Conservation (phyloP, 2,329 filamentous ascomycete genomes). For the Clarireedia homoeocarpa region DNA sequence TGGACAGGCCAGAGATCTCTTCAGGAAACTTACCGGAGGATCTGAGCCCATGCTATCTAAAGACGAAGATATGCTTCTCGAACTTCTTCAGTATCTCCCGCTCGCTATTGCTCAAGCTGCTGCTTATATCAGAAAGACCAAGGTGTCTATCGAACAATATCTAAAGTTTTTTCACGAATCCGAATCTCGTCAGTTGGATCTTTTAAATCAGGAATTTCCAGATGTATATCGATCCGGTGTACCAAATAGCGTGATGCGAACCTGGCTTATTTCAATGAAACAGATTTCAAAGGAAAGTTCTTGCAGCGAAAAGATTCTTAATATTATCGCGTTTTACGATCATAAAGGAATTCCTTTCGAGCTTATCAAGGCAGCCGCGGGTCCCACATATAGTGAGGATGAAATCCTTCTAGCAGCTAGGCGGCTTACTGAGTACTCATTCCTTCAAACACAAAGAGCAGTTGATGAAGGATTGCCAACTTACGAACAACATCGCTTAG, state of each 20-base stretch:
- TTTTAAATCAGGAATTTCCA: conserved; percentile 20
- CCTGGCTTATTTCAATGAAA: conserved; percentile 31
- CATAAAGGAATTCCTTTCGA: conserved; percentile 28
- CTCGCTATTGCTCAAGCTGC: too few relatives aligned
- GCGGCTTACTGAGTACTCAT: conserved; percentile 31
- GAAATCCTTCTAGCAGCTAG: conserved; percentile 18
- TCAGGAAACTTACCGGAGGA: too few relatives aligned
- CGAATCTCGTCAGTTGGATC: conserved; percentile 13
- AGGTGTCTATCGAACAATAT: too few relatives aligned
- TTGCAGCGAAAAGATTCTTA: conserved; percentile 26
- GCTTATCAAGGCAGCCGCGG: conserved; percentile 20
- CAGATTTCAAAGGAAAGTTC: conserved; percentile 26
- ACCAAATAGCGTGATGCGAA: conserved; percentile 30
- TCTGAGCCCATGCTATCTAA: too few relatives aligned
- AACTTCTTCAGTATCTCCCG: too few relatives aligned
- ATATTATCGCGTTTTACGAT: conserved; percentile 29
- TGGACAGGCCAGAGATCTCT: too few relatives aligned
- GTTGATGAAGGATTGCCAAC: not conserved
- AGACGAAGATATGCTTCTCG: too few relatives aligned
- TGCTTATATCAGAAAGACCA: too few relatives aligned
- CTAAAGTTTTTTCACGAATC: conserved; percentile 15
- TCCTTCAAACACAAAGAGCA: conserved; percentile 19
- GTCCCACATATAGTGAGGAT: conserved; percentile 4
- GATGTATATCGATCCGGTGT: conserved; percentile 27
- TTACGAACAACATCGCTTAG: not conserved